Base-by-base conservation (phyloP, 2,329 filamentous ascomycete genomes). In the Aspergillus novoparasiticus region DNA sequence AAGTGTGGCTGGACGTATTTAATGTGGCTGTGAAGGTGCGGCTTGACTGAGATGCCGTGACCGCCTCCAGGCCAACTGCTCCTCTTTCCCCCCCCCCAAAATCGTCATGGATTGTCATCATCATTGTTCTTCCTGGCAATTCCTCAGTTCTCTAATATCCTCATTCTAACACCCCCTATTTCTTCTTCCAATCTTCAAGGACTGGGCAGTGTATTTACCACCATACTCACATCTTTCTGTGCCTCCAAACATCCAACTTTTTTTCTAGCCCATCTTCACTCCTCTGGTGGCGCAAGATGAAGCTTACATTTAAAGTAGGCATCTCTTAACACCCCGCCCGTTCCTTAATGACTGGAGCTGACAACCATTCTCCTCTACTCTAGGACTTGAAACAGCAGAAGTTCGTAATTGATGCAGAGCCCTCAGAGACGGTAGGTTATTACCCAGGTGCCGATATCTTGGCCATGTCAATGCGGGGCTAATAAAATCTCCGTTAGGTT, bases 311-410 rank as follows among this genome's bases (percentile, higher is more conserved):
- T 84, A 90, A 90, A 83, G 87, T 89, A 78, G 60, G 63, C 60
- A 50, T 32, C 64, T 67, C 64, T 62, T 62, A 63, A 59, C 61
- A 60, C 62, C 62, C 43, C 45, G 45, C 51, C 23, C 36, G 43
- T 39, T 36, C 43, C 30, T n/a, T 57, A 34, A 28, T 21, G 19
- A 16, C 46, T 39, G 51, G 56, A 51, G 65, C 67, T 76, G 60
- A 75, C 65, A 23, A 51, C 48, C 28, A 30, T n/a, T 53, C 53
- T 65, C 62, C 58, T 51, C 67, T 67, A 51, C 56, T 58, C 66
- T 59, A 97, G 94, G 95, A 99, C 84, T 87, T 99, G 76, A 98
- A 97, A 86, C 95, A 98, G 82, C 92, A 97, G 80, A 97, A 97
- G 85, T 99, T 99, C 83, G 89, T 90, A 75, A 91, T 99, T 84